Percentiles rank a stretch among this genome's conserved stretches.
Evolutionary conservation across 306 rosid genomes (phyloP).

Genomic region (Vicia villosa): DNA sequence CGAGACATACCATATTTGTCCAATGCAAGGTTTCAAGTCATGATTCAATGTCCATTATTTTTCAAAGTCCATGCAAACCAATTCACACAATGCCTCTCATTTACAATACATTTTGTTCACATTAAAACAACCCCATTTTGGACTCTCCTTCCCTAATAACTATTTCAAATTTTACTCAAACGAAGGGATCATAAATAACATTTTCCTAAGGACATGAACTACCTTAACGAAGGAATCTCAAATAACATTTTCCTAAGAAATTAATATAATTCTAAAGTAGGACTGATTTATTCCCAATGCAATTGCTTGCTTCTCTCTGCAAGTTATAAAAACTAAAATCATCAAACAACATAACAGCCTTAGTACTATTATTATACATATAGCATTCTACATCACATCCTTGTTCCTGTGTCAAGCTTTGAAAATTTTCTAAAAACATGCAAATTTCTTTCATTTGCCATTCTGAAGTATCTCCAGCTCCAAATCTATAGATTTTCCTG

Average conservation of each 20-base stretch:
- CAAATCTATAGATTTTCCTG: slow-evolving; percentile 65
- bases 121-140: too few species aligned
- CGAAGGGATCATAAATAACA: too few species aligned
- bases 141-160: too few species aligned
- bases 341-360: slow-evolving; percentile 15
- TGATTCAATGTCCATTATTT: too few species aligned
- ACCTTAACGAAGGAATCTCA: too few species aligned
- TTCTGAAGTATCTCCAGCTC: slow-evolving; percentile 67
- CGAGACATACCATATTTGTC: too few species aligned
- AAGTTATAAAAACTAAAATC: slow-evolving; percentile 26
- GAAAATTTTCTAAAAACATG: slow-evolving; percentile 49
- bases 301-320: slow-evolving; percentile 28
- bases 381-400: slow-evolving; percentile 44
- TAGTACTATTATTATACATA: slow-evolving; percentile 21
- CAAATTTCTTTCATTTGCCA: slow-evolving; percentile 53
- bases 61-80: too few species aligned
- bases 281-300: slow-evolving; percentile 23
- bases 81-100: too few species aligned
- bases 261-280: slow-evolving; percentile 23
- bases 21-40: too few species aligned
- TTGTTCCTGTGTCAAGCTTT: slow-evolving; percentile 53
- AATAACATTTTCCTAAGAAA: neutral
- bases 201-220: too few species aligned
- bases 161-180: too few species aligned
- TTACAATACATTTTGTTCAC: too few species aligned